phyloP scores from a whole-genome alignment of 805 yeast genomes.

The Kluyveromyces nonfermentans region DNA sequence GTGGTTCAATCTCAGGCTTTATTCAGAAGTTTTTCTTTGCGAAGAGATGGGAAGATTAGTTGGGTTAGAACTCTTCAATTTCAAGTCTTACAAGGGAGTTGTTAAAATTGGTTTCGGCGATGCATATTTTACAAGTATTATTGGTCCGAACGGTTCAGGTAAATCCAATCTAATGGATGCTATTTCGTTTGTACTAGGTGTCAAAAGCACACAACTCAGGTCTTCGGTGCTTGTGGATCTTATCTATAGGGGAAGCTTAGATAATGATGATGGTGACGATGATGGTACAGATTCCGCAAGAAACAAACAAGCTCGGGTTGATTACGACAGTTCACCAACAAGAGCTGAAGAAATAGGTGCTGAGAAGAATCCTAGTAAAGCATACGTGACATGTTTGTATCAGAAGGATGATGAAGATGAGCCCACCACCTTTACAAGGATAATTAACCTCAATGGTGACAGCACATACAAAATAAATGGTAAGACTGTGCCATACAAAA shows the following conservation, averaged over 20 bases:
- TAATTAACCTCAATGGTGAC: conserved; percentile 46
- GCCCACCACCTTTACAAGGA: conserved; percentile 51
- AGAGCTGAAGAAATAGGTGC: conserved; percentile 12
- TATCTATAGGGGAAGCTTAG: conserved; percentile 60
- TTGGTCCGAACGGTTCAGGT: conserved; percentile 99
- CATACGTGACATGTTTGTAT: conserved; percentile 73
- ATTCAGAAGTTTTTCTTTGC: no score
- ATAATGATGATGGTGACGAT: conserved; percentile 18
- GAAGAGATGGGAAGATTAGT: conserved; percentile 66
- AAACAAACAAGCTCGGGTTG: conserved; percentile 16
- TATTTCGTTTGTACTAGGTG: conserved; percentile 86
- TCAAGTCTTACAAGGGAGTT: conserved; percentile 82
- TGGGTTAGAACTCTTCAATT: conserved; percentile 72
- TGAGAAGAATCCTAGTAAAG: conserved; percentile 38
- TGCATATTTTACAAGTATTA: conserved; percentile 76
- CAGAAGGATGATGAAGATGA: conserved; percentile 50
- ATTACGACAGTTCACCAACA: neutral
- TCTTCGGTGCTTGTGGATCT: conserved; percentile 66
- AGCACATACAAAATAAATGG: conserved; percentile 64
- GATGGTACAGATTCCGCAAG: conserved; percentile 16
- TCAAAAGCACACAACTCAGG: conserved; percentile 64
- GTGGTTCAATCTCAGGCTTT: no score
- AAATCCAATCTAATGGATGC: conserved; percentile 98
- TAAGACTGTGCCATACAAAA: conserved; percentile 47
- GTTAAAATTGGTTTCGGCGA: conserved; percentile 75